Percentiles rank a stretch among this genome's conserved stretches.
Evolutionary conservation across 805 yeast genomes (phyloP).

Genomic region (Yarrowia alimentaria): DNA sequence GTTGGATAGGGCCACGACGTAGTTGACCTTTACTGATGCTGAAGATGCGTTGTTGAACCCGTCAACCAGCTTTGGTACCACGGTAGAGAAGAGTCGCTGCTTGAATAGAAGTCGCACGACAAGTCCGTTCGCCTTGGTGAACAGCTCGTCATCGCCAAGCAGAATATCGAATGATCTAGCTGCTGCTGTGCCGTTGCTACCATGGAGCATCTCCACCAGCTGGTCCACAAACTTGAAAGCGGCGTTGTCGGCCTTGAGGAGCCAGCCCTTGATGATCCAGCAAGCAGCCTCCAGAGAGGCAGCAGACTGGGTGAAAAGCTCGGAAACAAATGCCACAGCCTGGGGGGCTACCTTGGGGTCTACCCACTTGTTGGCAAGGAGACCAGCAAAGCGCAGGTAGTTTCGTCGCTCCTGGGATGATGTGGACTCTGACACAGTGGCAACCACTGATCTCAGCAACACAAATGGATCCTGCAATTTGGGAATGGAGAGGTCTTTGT

Average conservation of each 20-base stretch:
- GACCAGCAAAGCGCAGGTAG: slow-evolving; percentile 54
- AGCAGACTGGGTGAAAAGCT: neutral
- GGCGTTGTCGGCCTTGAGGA: slow-evolving; percentile 53
- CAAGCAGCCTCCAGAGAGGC: slow-evolving; percentile 48
- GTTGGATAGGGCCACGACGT: slow-evolving; percentile 64
- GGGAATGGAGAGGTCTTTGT: neutral
- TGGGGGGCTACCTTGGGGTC: slow-evolving; percentile 33
- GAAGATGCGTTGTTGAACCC: slow-evolving; percentile 43
- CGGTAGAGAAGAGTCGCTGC: slow-evolving; percentile 68
- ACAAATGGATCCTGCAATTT: slow-evolving; percentile 13
- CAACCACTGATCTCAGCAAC: neutral
- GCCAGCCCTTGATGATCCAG: slow-evolving; percentile 73
- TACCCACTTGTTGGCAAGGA: slow-evolving; percentile 59
- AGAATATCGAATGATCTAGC: slow-evolving; percentile 63
- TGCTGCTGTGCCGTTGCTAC: slow-evolving; percentile 40
- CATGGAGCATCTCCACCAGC: slow-evolving; percentile 39
- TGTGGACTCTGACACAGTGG: slow-evolving; percentile 1
- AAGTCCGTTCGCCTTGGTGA: slow-evolving; percentile 54
- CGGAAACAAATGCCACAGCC: neutral
- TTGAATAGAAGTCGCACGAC: slow-evolving; percentile 69
- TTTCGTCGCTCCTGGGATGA: slow-evolving; percentile 48
- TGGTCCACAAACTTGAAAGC: slow-evolving; percentile 42
- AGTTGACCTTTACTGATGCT: slow-evolving; percentile 49
- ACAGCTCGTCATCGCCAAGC: slow-evolving; percentile 63
- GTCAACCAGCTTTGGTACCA: slow-evolving; percentile 55